These are phyloP conservation scores for Nitzschia palea DNA, from an alignment of 108 stramenopile genomes.

Conservation along the genomic window DNA sequence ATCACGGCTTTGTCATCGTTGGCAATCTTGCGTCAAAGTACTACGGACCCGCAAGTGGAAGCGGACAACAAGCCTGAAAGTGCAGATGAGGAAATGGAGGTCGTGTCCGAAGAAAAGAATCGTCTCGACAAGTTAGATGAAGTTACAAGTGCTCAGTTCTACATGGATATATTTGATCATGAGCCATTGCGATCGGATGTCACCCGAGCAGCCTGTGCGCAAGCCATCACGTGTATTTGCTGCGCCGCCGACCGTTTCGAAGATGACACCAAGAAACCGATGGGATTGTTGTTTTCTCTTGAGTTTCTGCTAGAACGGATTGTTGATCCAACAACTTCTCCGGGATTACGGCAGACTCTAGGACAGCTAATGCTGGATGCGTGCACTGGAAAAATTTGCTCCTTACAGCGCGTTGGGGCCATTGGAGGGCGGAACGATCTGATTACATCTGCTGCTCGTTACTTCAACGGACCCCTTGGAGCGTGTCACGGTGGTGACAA, in stretches of 20 bases:
- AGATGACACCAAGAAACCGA: constrained; percentile 31
- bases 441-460: constrained; percentile 55
- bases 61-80: constrained; percentile 20
- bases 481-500: constrained; percentile 79
- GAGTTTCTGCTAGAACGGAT: constrained; percentile 78
- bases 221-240: constrained; percentile 75
- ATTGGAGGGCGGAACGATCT: constrained; percentile 69
- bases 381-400: constrained; percentile 83
- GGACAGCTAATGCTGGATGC: constrained; percentile 84
- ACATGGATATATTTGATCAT: constrained; percentile 66
- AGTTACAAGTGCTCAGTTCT: constrained; percentile 60
- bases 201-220: constrained; percentile 82
- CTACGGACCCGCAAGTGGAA: constrained; percentile 39
- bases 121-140: constrained; percentile 22
- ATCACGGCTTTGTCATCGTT: constrained; percentile 80
- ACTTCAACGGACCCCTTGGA: constrained; percentile 77
- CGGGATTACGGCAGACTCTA: constrained; percentile 75
- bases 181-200: constrained; percentile 57
- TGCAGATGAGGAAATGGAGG: constrained; percentile 2
- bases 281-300: constrained; percentile 68
- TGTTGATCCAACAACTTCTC: constrained; percentile 57
- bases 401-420: constrained; percentile 77
- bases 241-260: constrained; percentile 81
- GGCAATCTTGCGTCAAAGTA: constrained; percentile 70
- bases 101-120: background rate